phyloP scores from a whole-genome alignment of 257 asterid species.

The Primulina eburnea region DNA sequence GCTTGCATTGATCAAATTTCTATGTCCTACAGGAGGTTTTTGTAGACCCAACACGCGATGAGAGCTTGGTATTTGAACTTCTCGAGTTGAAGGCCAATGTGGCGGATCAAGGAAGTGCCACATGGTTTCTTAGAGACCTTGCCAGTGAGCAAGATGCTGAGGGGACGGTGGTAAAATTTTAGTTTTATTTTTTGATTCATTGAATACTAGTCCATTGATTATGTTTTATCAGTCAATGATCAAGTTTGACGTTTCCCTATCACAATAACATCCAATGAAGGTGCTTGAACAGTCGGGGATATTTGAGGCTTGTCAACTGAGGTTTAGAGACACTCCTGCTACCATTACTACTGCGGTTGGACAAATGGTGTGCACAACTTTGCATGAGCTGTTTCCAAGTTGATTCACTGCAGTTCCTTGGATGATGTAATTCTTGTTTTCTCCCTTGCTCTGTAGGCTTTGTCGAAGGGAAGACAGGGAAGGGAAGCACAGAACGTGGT shows the following conservation, averaged over 20 bases:
- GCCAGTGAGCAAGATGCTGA: slow-evolving; percentile 93
- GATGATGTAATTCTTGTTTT: slow-evolving; percentile 1
- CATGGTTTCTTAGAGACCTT: slow-evolving; percentile 93
- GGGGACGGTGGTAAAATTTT: slow-evolving; percentile 48
- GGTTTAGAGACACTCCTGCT: slow-evolving; percentile 49
- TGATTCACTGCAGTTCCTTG: neutral
- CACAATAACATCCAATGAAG: slow-evolving; percentile 34
- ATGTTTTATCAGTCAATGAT: neutral
- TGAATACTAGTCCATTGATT: neutral
- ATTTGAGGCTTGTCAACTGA: slow-evolving; percentile 59
- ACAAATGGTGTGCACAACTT: slow-evolving; percentile 63
- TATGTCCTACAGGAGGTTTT: slow-evolving; percentile 57
- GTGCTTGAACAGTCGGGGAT: slow-evolving; percentile 73
- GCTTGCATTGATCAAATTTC: slow-evolving; percentile 10
- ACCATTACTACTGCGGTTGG: slow-evolving; percentile 72
- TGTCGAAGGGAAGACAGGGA: slow-evolving; percentile 93
- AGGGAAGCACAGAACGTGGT: slow-evolving; percentile 85
- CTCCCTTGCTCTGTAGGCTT: slow-evolving; percentile 43
- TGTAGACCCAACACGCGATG: slow-evolving; percentile 81
- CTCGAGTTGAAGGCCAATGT: slow-evolving; percentile 77
- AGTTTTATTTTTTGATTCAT: neutral
- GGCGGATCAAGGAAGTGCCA: slow-evolving; percentile 75
- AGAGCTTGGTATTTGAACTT: slow-evolving; percentile 85
- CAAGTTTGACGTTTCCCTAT: slow-evolving; percentile 1
- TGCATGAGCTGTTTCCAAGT: neutral